These are phyloP conservation scores for Macrolepiota dolichaula DNA, from an alignment of 768 basidiomycete species.

Conservation along the genomic window DNA sequence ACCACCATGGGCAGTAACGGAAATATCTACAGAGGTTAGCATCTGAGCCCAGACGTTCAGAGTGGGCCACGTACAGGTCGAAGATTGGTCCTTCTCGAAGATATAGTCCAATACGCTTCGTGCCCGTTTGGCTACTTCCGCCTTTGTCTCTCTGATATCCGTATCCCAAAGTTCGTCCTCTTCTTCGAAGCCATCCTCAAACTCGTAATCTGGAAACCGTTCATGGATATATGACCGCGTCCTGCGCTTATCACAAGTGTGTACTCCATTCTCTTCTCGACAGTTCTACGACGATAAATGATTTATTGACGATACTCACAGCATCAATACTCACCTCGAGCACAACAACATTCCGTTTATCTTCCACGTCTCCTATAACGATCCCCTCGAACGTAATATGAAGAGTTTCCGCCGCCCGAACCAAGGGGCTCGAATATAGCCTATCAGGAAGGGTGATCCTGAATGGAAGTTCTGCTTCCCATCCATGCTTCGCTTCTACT, in stretches of 20 bases:
- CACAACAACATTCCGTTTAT: slow-evolving; percentile 32
- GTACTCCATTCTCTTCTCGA: slow-evolving; percentile 63
- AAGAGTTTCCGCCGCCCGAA: slow-evolving; percentile 57
- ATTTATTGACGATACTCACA: neutral
- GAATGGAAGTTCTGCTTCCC: slow-evolving; percentile 42
- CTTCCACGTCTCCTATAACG: slow-evolving; percentile 15
- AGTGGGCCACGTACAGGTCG: slow-evolving; percentile 39
- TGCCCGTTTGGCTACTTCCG: slow-evolving; percentile 46
- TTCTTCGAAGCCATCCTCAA: slow-evolving; percentile 60
- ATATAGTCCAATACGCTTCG: slow-evolving; percentile 49
- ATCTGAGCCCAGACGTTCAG: neutral
- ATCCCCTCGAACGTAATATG: slow-evolving; percentile 46
- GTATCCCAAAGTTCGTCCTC: slow-evolving; percentile 60
- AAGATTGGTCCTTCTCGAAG: slow-evolving; percentile 41
- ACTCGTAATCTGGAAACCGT: slow-evolving; percentile 47
- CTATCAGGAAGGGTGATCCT: slow-evolving; percentile 51
- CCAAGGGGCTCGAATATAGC: slow-evolving; percentile 62
- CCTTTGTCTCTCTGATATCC: slow-evolving; percentile 49
- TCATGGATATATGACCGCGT: slow-evolving; percentile 38
- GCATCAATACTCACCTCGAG: slow-evolving; percentile 46
- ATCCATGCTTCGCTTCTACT: slow-evolving; percentile 34
- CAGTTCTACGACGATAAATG: slow-evolving; percentile 45
- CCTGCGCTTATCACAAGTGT: slow-evolving; percentile 65
- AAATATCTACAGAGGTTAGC: slow-evolving; percentile 6
- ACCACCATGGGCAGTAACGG: slow-evolving; percentile 17